Evolutionary conservation across 1,284 basidiomycete genomes (phyloP), one percentile per base, ranked within the genome.

Genomic region (Apiotrichum mycotoxinovorans): DNA sequence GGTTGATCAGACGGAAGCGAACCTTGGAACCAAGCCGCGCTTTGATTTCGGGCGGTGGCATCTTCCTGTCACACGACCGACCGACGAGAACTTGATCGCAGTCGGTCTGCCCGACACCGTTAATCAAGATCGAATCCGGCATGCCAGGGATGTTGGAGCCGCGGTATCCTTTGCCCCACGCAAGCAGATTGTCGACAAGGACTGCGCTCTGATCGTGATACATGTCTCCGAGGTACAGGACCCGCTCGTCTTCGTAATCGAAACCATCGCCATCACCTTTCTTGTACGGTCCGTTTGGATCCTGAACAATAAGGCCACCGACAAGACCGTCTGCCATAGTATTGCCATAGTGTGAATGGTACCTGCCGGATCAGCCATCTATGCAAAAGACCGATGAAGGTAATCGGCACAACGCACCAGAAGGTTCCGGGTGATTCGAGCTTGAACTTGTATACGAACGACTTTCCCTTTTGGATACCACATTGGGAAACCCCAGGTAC

Each of bases 401-500:
- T n/a, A 11, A 20, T 9, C 9, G 30, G 44, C 5, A 9, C 14
- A 64, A 63, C 67, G 23, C 57, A 70, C 68, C 68, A 72, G 53
- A 64, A 70, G 1, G 68, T 65, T 5, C 70, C 70, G 35, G 58
- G 64, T 54, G 58, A 26, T 2, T 49, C 33, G 23, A 67, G 44
- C 3, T 54, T 65, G 58, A 68, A 70, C 3, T 59, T 41, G 75
- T 84, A 84, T n/a, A 79, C 73, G 73, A 83, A 84, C 4, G 74
- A 76, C 23, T 74, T 64, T 0, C 76, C 75, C 0, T 80, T 69
- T 4, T 78, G 75, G 57, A 85, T 83, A 1, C 83, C 82, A 61
- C 84, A 85, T 66, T 57, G 56, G 14, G 70, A 63, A 26, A 72
- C 41, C n/a, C 70, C 70, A 4, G 70, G 66, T 14, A 67, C 64